These are phyloP conservation scores for Paradendryphiella salina DNA, from an alignment of 2,329 filamentous ascomycete species.

Conservation along the genomic window DNA sequence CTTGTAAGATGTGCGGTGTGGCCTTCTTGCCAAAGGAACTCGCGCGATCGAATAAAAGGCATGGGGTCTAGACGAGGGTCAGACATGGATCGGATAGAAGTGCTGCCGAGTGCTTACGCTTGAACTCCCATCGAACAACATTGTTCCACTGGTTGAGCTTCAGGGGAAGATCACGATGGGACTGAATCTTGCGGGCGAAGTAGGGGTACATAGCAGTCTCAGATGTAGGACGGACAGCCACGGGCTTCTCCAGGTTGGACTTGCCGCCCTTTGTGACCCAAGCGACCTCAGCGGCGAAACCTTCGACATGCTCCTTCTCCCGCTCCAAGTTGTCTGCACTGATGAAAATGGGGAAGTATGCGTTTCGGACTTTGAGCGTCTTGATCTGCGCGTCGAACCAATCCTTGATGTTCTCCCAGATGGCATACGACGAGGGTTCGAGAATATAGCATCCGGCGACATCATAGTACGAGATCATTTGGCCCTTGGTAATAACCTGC, in stretches of 20 bases:
- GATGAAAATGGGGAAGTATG: constrained; percentile 91
- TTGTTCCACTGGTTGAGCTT: constrained; percentile 99
- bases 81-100: not conserved
- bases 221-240: constrained; percentile 69
- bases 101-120: constrained; percentile 53
- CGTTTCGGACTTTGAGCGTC: constrained; percentile 88
- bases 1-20: constrained; percentile 91
- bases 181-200: constrained; percentile 96
- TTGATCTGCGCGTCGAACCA: constrained; percentile 73
- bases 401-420: constrained; percentile 68
- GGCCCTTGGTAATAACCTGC: constrained; percentile 93
- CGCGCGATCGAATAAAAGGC: constrained; percentile 80
- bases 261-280: constrained; percentile 92
- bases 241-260: constrained; percentile 82
- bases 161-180: constrained; percentile 90
- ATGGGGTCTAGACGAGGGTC: constrained; percentile 52
- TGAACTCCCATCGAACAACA: constrained; percentile 94
- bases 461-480: constrained; percentile 98
- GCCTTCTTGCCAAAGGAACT: constrained; percentile 98
- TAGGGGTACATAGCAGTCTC: constrained; percentile 93
- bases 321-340: constrained; percentile 77
- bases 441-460: constrained; percentile 71
- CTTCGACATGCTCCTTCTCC: constrained; percentile 96
- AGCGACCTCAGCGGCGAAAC: constrained; percentile 89
- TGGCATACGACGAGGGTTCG: constrained; percentile 68